Conservation (phyloP, 768 basidiomycete species). For the Boletus barrowsii region DNA sequence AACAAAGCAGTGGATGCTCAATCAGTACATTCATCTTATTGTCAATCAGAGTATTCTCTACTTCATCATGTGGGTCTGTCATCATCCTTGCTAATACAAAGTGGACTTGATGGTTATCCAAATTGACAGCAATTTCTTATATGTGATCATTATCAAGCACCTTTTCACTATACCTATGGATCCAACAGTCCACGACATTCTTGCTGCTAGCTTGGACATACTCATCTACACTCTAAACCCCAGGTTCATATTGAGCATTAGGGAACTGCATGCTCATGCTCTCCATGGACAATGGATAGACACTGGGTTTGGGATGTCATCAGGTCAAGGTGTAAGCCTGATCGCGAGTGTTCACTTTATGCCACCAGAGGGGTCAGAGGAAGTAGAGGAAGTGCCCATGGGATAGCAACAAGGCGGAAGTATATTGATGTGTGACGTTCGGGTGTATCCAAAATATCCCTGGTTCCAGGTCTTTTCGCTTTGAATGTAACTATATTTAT, state of each 20-base stretch:
- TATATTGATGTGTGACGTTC: no score
- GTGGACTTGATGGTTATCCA: not conserved
- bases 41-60: constrained; percentile 8
- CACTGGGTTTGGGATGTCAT: constrained; percentile 1
- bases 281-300: not conserved
- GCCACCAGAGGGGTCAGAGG: no score
- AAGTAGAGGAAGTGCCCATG: no score
- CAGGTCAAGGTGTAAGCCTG: not conserved
- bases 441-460: no score
- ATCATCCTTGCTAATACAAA: not conserved
- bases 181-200: not conserved
- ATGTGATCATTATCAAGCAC: not conserved
- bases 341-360: no score
- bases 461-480: no score
- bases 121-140: constrained; percentile 1
- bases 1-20: constrained; percentile 2
- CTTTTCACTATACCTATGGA: not conserved
- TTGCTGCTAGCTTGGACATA: not conserved
- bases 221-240: constrained; percentile 1
- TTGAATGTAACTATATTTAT: no score
- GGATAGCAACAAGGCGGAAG: no score
- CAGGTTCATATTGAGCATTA: constrained; percentile 5
- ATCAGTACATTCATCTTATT: constrained; percentile 7
- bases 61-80: constrained; percentile 2
- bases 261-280: not conserved